phyloP scores from a whole-genome alignment of 768 basidiomycete species.

The Floccularia luteovirens region DNA sequence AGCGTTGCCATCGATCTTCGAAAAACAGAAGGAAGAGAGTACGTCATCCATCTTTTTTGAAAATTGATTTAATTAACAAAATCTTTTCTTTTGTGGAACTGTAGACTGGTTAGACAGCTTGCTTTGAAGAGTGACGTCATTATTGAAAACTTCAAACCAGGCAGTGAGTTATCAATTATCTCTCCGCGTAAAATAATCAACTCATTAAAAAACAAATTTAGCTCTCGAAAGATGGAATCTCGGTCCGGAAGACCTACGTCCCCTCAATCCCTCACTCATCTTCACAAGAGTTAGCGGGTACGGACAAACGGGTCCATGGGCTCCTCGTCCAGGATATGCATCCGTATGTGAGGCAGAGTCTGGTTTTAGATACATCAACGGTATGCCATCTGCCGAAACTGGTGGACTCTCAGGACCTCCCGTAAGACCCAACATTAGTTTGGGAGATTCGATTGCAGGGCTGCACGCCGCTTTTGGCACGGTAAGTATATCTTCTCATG shows the following conservation, averaged over 20 bases:
- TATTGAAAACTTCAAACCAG: constrained; percentile 69
- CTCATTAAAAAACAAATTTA: constrained; percentile 15
- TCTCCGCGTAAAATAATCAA: neutral
- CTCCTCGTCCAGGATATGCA: constrained; percentile 61
- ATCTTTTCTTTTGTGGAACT: too few relatives aligned
- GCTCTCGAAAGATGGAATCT: constrained; percentile 67
- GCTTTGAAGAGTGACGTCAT: constrained; percentile 61
- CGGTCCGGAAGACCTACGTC: constrained; percentile 49
- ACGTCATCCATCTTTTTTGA: constrained; percentile 10
- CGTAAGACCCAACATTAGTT: constrained; percentile 63
- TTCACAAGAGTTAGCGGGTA: constrained; percentile 84
- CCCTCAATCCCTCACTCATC: constrained; percentile 81
- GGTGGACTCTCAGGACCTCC: constrained; percentile 53
- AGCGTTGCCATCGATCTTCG: constrained; percentile 62
- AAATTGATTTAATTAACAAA: neutral
- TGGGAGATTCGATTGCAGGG: constrained; percentile 68
- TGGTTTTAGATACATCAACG: constrained; percentile 69
- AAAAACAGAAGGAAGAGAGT: constrained; percentile 44
- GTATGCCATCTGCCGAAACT: constrained; percentile 46
- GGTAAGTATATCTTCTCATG: constrained; percentile 21
- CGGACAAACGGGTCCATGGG: constrained; percentile 72
- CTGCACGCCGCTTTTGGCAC: constrained; percentile 71
- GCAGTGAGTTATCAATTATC: constrained; percentile 43
- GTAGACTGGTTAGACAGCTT: constrained; percentile 54
- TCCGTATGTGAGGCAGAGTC: constrained; percentile 74